A percentile compares a stretch with the other conserved stretches of the same genome.
phyloP scores from a whole-genome alignment of 1,284 basidiomycete genomes.

The Apiotrichum montevideense region DNA sequence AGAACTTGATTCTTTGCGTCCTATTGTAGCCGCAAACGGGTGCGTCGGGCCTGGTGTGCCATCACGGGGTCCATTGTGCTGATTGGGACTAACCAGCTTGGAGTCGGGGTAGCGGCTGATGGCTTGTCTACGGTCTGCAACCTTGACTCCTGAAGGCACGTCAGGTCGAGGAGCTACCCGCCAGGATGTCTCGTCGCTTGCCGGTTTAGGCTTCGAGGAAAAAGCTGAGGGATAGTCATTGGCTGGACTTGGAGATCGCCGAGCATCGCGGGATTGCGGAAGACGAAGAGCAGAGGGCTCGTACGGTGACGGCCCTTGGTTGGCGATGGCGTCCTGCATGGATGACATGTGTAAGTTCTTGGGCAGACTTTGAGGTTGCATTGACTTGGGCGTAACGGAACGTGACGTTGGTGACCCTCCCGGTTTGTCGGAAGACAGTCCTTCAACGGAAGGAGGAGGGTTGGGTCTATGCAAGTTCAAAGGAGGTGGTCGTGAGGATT shows the following conservation, averaged over 20 bases:
- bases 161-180: background rate
- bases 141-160: background rate
- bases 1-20: background rate
- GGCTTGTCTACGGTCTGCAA: slow-evolving; percentile 2
- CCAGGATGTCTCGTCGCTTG: background rate
- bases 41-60: slow-evolving; percentile 16
- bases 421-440: background rate
- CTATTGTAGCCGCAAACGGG: slow-evolving; percentile 30
- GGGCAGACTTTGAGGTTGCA: slow-evolving; percentile 11
- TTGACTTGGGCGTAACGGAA: slow-evolving; percentile 6
- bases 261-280: slow-evolving; percentile 26
- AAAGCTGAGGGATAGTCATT: slow-evolving; percentile 9
- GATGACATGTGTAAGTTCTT: background rate
- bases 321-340: background rate
- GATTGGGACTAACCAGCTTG: background rate
- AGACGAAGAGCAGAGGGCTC: slow-evolving; percentile 18
- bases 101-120: background rate
- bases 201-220: background rate
- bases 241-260: slow-evolving; percentile 35
- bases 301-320: background rate
- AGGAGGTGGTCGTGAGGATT: slow-evolving; percentile 21
- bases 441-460: background rate
- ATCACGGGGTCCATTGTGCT: background rate
- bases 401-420: slow-evolving; percentile 3
- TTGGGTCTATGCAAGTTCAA: slow-evolving; percentile 16